phyloP scores from a whole-genome alignment of 352 stramenopile species.

The Pythium myriotylum region DNA sequence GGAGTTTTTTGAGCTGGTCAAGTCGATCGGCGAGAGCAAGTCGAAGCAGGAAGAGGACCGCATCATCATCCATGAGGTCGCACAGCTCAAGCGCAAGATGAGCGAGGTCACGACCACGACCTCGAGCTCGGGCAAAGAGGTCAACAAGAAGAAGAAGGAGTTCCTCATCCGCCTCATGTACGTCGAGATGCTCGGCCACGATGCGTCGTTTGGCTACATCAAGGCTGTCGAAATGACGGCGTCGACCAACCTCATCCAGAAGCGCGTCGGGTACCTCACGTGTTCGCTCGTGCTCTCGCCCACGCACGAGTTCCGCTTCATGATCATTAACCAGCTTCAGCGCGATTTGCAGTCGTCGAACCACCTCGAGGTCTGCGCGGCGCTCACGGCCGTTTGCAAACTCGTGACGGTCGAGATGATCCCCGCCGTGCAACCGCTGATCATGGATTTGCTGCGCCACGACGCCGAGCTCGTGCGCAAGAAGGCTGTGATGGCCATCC shows the following conservation, averaged over 20 bases:
- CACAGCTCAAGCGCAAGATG: slow-evolving; percentile 96
- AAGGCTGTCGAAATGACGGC: slow-evolving; percentile 98
- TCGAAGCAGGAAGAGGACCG: slow-evolving; percentile 99
- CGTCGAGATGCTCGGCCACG: slow-evolving; percentile 99
- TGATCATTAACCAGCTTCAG: slow-evolving; percentile 99
- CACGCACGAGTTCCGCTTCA: slow-evolving; percentile 99
- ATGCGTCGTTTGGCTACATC: slow-evolving; percentile 99
- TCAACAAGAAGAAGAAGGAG: slow-evolving; percentile 98
- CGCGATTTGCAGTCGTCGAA: slow-evolving; percentile 90
- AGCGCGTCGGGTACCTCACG: slow-evolving; percentile 97
- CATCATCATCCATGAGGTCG: slow-evolving; percentile 98
- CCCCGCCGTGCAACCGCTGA: slow-evolving; percentile 93
- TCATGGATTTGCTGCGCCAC: slow-evolving; percentile 96
- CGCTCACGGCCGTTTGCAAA: slow-evolving; percentile 95
- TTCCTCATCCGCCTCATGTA: slow-evolving; percentile 99
- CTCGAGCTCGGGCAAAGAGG: slow-evolving; percentile 67
- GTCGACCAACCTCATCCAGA: slow-evolving; percentile 97
- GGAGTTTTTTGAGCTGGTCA: slow-evolving; percentile 99
- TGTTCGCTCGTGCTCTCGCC: slow-evolving; percentile 95
- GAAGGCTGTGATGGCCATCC: slow-evolving; percentile 98
- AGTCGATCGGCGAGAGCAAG: slow-evolving; percentile 99
- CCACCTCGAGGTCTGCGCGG: slow-evolving; percentile 94
- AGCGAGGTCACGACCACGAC: slow-evolving; percentile 81
- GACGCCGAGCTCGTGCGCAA: slow-evolving; percentile 98
- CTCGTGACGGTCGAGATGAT: slow-evolving; percentile 99